Base-by-base conservation (phyloP, 208 protist species). In the Lotmaria passim region DNA sequence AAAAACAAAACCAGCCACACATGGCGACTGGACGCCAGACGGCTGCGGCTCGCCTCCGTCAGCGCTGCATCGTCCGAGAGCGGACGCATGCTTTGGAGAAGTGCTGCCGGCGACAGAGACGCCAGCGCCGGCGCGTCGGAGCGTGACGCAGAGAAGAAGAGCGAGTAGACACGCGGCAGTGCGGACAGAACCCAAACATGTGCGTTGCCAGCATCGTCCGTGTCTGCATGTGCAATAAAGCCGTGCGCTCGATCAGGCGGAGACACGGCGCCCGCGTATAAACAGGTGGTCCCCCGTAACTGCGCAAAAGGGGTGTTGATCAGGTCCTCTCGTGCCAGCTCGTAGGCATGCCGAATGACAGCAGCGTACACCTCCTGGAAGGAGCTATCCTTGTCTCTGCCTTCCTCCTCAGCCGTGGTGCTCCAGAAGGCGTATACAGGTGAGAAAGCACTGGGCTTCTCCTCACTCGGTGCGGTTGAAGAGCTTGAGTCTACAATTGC, bases 1-100 rank as follows among this genome's bases (percentile, higher is more conserved):
- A 86, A 68, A 24, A 82, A 71, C 6, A 86, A 34, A 21, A 86
- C 81, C 21, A 63, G 50, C 81, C 81, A 86, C n/a, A 71, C 66
- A 43, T 78, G 79, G 7, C 60, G 69, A 14, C 72, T 79, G 24
- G 73, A 72, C 14, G 33, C 52, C 17, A 85, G 74, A 24, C 67
- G 67, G 3, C 26, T 53, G 17, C 79, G 79, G 38, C 34, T 69
- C 56, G 30, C 24, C 15, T 74, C 60, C 31, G 46, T 75, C 31
- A 81, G 11, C 0, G 59, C 0, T 6, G 48, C 53, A 11, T 39
- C 64, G 17, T 38, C 19, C 4, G 50, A 24, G 17, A 81, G 8
- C 6, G 69, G 58, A 23, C 75, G 68, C 51, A 64, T 24, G 28
- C 21, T 11, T 14, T 34, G 31, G 30, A 63, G 30, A 39, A 69